These are phyloP conservation scores for Pythium phragmitis DNA, from an alignment of 352 stramenopile genomes.

Conservation along the genomic window DNA sequence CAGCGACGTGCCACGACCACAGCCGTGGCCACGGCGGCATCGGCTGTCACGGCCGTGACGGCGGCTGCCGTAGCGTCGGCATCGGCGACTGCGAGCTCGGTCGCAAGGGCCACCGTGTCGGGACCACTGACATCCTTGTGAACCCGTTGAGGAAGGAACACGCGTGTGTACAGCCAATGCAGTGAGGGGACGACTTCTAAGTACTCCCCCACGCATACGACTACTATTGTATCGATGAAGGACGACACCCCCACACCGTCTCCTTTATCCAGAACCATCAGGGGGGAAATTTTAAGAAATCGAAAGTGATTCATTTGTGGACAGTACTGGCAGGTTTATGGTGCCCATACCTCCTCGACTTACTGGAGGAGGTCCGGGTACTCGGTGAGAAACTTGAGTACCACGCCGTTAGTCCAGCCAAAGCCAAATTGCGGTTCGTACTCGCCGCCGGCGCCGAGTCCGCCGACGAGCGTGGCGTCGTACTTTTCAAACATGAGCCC, in stretches of 20 bases:
- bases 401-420: slow-evolving; percentile 86
- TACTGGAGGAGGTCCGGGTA: background rate
- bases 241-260: too few species aligned
- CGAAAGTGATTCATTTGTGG: too few species aligned
- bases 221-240: too few species aligned
- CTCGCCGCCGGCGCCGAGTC: slow-evolving; percentile 74
- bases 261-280: too few species aligned
- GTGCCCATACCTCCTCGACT: background rate
- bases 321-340: too few species aligned
- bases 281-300: too few species aligned
- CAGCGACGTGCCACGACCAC: background rate
- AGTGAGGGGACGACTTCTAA: background rate
- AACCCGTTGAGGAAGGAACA: too few species aligned
- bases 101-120: background rate
- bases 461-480: slow-evolving; percentile 64
- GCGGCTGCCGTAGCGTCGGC: background rate
- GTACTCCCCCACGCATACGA: too few species aligned
- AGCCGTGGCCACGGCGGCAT: slow-evolving; percentile 9
- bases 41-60: background rate
- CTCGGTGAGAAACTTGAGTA: slow-evolving; percentile 79
- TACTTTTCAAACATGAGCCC: slow-evolving; percentile 91
- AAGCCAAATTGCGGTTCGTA: slow-evolving; percentile 90
- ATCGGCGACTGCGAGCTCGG: slow-evolving; percentile 7
- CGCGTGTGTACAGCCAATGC: background rate
- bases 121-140: slow-evolving; percentile 7